Percentiles rank a stretch among this genome's conserved stretches.
phyloP scores from a whole-genome alignment of 139 green algal species.

The Prasinococcaceae sp. region DNA sequence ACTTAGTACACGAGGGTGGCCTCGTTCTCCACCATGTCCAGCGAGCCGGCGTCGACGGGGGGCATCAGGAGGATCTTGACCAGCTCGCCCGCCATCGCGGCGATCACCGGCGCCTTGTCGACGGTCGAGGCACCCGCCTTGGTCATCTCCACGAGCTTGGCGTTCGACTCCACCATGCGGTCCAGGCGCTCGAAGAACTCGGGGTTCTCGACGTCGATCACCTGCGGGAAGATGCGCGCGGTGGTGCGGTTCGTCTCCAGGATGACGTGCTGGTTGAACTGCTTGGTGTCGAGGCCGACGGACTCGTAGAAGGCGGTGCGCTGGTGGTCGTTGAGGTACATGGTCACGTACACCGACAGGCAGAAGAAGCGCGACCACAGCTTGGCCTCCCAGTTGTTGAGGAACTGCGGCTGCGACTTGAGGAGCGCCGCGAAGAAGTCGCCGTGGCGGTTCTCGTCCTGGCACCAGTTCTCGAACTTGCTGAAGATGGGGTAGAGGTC shows the following conservation, averaged over 20 bases:
- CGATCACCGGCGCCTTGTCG: conserved; percentile 62
- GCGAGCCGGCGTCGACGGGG: conserved; percentile 49
- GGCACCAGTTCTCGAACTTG: conserved; percentile 99
- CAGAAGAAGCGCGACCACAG: conserved; percentile 97
- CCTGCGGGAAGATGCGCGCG: conserved; percentile 85
- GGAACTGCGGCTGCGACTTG: conserved; percentile 73
- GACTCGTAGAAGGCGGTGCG: conserved; percentile 79
- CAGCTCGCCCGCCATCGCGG: conserved; percentile 58
- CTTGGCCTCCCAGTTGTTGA: conserved; percentile 62
- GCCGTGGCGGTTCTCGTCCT: conserved; percentile 59
- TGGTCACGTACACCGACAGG: conserved; percentile 97
- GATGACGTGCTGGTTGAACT: conserved; percentile 98
- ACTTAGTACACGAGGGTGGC: conserved; percentile 32
- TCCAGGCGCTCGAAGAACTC: conserved; percentile 75
- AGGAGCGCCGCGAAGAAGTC: conserved; percentile 89
- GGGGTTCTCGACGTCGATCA: conserved; percentile 66
- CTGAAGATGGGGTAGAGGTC: conserved; percentile 98
- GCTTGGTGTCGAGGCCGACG: conserved; percentile 81
- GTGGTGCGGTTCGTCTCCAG: conserved; percentile 97
- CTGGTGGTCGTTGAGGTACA: conserved; percentile 99
- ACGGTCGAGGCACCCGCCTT: conserved; percentile 36
- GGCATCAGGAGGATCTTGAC: conserved; percentile 74
- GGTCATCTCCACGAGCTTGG: conserved; percentile 54
- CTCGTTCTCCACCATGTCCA: conserved; percentile 44
- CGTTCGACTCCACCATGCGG: conserved; percentile 62